phyloP scores from a whole-genome alignment of 2,329 filamentous ascomycete species.

The Hypoxylon sp. region DNA sequence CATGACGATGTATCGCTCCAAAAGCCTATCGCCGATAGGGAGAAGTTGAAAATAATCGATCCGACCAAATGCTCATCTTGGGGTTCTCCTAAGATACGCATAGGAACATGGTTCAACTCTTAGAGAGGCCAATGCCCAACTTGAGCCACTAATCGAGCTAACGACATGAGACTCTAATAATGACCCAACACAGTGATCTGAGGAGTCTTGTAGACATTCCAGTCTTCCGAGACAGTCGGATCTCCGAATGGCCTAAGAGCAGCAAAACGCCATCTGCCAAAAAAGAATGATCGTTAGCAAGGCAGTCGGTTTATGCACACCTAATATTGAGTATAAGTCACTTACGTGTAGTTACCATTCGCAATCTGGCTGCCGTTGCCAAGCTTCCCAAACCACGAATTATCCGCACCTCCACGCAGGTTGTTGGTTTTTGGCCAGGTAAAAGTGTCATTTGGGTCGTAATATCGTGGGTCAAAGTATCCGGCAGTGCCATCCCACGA shows the following conservation, averaged over 20 bases:
- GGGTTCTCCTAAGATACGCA: no score
- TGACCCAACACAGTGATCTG: conserved; percentile 41
- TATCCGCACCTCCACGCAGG: conserved; percentile 39
- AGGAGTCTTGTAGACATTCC: conserved; percentile 42
- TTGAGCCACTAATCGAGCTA: neutral
- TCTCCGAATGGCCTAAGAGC: conserved; percentile 40
- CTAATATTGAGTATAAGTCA: neutral
- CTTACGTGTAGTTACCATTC: conserved; percentile 45
- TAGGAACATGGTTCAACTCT: neutral
- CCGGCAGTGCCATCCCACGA: conserved; percentile 43
- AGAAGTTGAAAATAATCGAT: neutral
- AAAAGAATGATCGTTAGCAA: conserved; percentile 2
- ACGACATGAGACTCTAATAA: conserved; percentile 31
- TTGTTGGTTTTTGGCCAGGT: conserved; percentile 46
- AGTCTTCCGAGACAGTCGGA: conserved; percentile 34
- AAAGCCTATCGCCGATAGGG: neutral
- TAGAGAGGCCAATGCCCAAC: neutral
- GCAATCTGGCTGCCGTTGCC: conserved; percentile 44
- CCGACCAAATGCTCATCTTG: neutral
- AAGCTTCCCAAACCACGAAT: conserved; percentile 43
- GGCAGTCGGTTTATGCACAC: neutral
- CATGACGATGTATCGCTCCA: neutral
- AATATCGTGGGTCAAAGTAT: conserved; percentile 42
- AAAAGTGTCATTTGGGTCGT: conserved; percentile 48
- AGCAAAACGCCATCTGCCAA: conserved; percentile 44